Evolutionary conservation across 2,329 filamentous ascomycete species (phyloP).

Genomic region (Lasiodiplodia sp.): DNA sequence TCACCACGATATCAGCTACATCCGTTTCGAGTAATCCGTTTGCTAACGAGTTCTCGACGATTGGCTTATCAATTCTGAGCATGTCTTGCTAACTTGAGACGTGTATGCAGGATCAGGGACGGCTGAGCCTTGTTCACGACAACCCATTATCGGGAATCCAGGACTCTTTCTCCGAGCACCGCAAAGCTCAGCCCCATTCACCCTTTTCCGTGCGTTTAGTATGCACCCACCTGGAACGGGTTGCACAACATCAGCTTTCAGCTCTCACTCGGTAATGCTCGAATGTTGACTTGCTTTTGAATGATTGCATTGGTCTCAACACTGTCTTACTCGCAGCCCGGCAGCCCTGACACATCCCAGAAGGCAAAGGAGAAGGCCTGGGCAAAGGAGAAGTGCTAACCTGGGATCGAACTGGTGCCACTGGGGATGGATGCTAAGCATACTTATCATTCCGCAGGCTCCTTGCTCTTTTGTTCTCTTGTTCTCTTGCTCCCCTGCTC

Average conservation of each 20-base stretch:
- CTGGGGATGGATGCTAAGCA: neutral
- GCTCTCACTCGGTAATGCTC: too few relatives aligned
- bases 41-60: neutral
- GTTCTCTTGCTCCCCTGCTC: too few relatives aligned
- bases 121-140: neutral
- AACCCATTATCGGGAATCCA: too few relatives aligned
- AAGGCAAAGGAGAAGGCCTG: too few relatives aligned
- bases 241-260: too few relatives aligned
- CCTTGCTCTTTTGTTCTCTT: too few relatives aligned
- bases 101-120: neutral
- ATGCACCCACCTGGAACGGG: too few relatives aligned
- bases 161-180: neutral
- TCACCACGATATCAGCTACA: neutral
- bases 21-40: neutral
- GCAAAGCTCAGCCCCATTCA: neutral
- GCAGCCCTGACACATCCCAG: too few relatives aligned
- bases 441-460: too few relatives aligned
- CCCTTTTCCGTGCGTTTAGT: neutral
- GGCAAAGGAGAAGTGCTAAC: neutral
- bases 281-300: too few relatives aligned
- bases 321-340: too few relatives aligned
- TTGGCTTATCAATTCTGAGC: neutral
- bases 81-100: neutral
- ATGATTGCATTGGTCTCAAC: too few relatives aligned
- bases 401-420: neutral